Base-by-base conservation (phyloP, 73 alveolate genomes). In the Blepharisma stoltei region DNA sequence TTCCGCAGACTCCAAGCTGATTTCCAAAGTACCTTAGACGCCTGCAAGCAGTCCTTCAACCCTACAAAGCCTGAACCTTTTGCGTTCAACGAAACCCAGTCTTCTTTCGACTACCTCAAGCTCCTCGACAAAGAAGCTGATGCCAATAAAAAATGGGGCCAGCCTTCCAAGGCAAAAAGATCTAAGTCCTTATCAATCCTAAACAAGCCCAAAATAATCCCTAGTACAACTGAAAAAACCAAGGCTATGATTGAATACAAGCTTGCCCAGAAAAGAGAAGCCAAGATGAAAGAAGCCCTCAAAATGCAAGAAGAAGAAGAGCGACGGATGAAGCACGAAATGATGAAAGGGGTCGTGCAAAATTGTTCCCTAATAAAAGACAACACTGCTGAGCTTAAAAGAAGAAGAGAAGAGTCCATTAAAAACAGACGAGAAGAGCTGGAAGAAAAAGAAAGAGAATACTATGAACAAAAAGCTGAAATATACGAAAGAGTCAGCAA, bases 61-160 rank as follows among this genome's bases (percentile, higher is more conserved):
- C 87, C 94, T 2, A 95, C 99, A 60, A 92, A 77, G 38, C 96
- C 97, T n/a, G 54, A 65, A 50, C 99, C 99, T 7, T 97, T 97
- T 80, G 84, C 88, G 20, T 97, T 95, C 90, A 86, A 92, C 79
- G 93, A 95, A 66, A 93, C 97, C 6, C 91, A 92, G 70, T 86
- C 86, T 54, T 83, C 93, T 6, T 92, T 87, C 9, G 84, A 82
- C 54, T 77, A 96, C 54, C 87, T 83, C 32, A 91, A 88, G 78
- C 97, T 93, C 81, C 60, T 65, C 49, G 98, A 90, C 71, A 92
- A 93, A 76, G 86, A 92, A 49, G 89, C 91, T 54, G 83, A 86
- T n/a, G 86, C 69, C 4, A 80, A 80, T 70, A 78, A 92, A 75
- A 92, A 86, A 70, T 27, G 85, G 78, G 55, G 77, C 48, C 60